Evolutionary conservation across 2,329 filamentous ascomycete species (phyloP).

Genomic region (Dothistroma pini): DNA sequence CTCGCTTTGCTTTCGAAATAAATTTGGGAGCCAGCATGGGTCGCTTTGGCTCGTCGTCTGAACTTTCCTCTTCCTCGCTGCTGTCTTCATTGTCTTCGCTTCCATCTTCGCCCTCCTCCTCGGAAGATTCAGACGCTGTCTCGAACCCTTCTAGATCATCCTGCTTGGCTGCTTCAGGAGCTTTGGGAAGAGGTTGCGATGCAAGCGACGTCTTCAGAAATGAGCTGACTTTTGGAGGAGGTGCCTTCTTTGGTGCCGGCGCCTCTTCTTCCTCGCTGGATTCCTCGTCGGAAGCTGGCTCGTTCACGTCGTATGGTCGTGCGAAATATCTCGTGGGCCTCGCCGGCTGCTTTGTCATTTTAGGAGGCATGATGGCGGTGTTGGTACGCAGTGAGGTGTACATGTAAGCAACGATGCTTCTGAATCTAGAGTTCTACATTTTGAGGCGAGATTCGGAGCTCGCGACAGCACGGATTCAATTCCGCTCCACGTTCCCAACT

Average conservation of each 20-base stretch:
- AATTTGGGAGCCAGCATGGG: conserved; percentile 63
- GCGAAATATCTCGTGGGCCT: conserved; percentile 79
- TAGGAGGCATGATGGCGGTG: conserved; percentile 56
- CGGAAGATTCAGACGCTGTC: conserved; percentile 49
- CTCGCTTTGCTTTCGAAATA: conserved; percentile 59
- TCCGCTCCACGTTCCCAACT: too few relatives aligned
- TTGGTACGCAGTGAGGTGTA: neutral
- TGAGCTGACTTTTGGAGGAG: conserved; percentile 44
- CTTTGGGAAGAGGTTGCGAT: conserved; percentile 24
- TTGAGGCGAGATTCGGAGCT: too few relatives aligned
- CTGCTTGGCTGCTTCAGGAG: conserved; percentile 32
- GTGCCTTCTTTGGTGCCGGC: conserved; percentile 37
- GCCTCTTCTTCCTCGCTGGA: conserved; percentile 50
- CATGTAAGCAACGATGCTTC: neutral
- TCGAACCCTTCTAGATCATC: conserved; percentile 54
- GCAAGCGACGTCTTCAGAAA: conserved; percentile 40
- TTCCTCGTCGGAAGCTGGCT: conserved; percentile 39
- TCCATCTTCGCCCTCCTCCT: conserved; percentile 37
- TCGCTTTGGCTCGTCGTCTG: conserved; percentile 57
- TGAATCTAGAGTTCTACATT: too few relatives aligned
- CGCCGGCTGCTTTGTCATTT: conserved; percentile 89
- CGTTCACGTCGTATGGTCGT: conserved; percentile 66
- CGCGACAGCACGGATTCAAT: too few relatives aligned
- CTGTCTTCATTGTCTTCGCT: conserved; percentile 39
- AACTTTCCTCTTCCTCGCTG: conserved; percentile 56